Percentiles rank a stretch among this genome's conserved stretches.
Evolutionary conservation across 2,329 filamentous ascomycete species (phyloP).

Genomic region (Sclerotiophoma versabilis): DNA sequence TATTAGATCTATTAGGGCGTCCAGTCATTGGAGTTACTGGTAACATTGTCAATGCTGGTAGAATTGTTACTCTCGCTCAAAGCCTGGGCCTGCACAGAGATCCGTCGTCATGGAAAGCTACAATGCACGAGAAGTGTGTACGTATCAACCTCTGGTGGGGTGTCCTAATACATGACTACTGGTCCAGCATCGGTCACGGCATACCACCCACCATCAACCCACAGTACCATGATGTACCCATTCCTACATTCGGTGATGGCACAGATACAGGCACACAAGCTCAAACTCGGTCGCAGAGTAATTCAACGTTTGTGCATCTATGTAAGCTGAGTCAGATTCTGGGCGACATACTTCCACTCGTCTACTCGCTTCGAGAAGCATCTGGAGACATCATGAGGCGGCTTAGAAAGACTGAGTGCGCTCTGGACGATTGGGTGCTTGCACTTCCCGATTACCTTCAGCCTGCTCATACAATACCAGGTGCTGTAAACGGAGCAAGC

Average conservation of each 20-base stretch:
- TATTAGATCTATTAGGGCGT: slow-evolving; percentile 30
- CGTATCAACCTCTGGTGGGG: slow-evolving; percentile 33
- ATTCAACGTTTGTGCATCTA: slow-evolving; percentile 21
- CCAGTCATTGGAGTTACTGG: slow-evolving; percentile 27
- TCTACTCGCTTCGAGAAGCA: slow-evolving; percentile 22
- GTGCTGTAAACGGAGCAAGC: slow-evolving; percentile 19
- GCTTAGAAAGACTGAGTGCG: slow-evolving; percentile 19
- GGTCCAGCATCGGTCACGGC: slow-evolving; percentile 32
- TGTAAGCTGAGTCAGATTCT: slow-evolving; percentile 29
- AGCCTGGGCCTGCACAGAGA: slow-evolving; percentile 29
- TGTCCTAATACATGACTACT: slow-evolving; percentile 29
- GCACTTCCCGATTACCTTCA: slow-evolving; percentile 17
- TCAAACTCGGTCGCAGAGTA: background rate
- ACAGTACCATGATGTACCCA: slow-evolving; percentile 23
- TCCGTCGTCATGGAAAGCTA: slow-evolving; percentile 21
- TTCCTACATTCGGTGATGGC: slow-evolving; percentile 2
- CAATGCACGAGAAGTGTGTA: slow-evolving; percentile 24
- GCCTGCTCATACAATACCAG: background rate
- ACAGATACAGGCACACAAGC: background rate
- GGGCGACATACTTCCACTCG: slow-evolving; percentile 23
- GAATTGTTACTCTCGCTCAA: slow-evolving; percentile 30
- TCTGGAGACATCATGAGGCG: slow-evolving; percentile 11
- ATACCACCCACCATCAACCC: slow-evolving; percentile 27
- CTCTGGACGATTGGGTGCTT: slow-evolving; percentile 22
- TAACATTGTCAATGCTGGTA: slow-evolving; percentile 30